These are phyloP conservation scores for Calycina marina DNA, from an alignment of 2,329 filamentous ascomycete genomes.

Conservation along the genomic window DNA sequence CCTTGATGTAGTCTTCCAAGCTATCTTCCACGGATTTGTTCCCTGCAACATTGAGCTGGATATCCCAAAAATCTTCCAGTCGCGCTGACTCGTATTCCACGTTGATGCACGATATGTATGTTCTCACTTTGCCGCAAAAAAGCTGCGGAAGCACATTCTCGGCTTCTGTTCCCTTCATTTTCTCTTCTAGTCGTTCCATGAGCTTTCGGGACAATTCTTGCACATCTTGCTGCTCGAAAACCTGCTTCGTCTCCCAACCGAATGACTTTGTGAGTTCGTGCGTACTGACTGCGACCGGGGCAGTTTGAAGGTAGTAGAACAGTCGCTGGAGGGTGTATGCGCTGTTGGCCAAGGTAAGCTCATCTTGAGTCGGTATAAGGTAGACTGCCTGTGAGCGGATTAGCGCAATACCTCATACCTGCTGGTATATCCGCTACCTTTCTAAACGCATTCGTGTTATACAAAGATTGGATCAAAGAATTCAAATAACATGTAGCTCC, in stretches of 20 bases:
- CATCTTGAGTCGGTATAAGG: conserved; percentile 82
- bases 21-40: conserved; percentile 89
- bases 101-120: conserved; percentile 96
- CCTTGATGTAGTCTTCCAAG: conserved; percentile 90
- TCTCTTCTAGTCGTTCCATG: conserved; percentile 93
- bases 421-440: conserved; percentile 42
- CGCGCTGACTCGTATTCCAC: conserved; percentile 94
- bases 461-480: conserved; percentile 69
- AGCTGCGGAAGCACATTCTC: conserved; percentile 80
- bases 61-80: conserved; percentile 97
- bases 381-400: conserved; percentile 60
- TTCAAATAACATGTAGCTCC: conserved; percentile 86
- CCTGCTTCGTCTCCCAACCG: conserved; percentile 94
- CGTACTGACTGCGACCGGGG: conserved; percentile 68
- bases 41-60: conserved; percentile 89
- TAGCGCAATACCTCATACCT: conserved; percentile 4
- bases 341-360: conserved; percentile 70
- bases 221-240: conserved; percentile 97
- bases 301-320: conserved; percentile 91
- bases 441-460: conserved; percentile 84
- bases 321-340: conserved; percentile 87
- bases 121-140: conserved; percentile 97
- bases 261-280: conserved; percentile 93
- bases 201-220: conserved; percentile 92
- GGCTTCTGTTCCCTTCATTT: conserved; percentile 91